Base-by-base conservation (phyloP, 495 filamentous ascomycete genomes). In the Penicillium herquei region DNA sequence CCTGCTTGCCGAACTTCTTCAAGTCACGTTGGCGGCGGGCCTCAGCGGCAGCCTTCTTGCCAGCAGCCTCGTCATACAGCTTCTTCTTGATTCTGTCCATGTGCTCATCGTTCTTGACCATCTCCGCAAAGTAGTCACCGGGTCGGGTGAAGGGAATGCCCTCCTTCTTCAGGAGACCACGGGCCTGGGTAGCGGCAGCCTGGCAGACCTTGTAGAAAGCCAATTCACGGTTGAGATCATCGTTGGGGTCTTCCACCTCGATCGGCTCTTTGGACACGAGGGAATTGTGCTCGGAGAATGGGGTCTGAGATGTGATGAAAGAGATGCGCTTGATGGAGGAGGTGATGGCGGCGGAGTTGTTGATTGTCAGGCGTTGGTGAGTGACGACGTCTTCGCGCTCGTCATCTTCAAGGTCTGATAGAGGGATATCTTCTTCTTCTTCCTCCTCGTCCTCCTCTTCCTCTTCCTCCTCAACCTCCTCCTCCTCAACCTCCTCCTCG, bases 1-100 rank as follows among this genome's bases (percentile, higher is more conserved):
- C 94, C 76, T 96, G 90, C 78, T 98, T 98, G 59, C 94, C 94
- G 74, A 98, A 98, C 75, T 97, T 98, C 86, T 96, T 98, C 59
- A 97, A 78, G 74, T 98, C 94, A 55, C 94, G 80, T 79, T 89
- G 91, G 76, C 89, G 88, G 68, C 91, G 84, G 26, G 94, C 94
- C 71, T 98, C 94, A 16, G 87, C 85, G 7, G 90, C 82, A 2
- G 95, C 93, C 81, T 96, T 96, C 81, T 94, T 96, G 48, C 80
- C 75, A 32, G 92, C 89, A 9, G 93, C 94, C 70, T 93, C 91
- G 59, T 97, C 93, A 55, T 92, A 81, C 65, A 98, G 77, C 81
- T 95, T 96, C 70, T 85, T 83, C 81, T 94, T 95, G 71, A 98
- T 90, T 78, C 87, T 88, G 62, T 88, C 87, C 94, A 98, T 98